These are phyloP conservation scores for Hypomontagnella submonticulosa DNA, from an alignment of 495 filamentous ascomycete species.

Conservation along the genomic window DNA sequence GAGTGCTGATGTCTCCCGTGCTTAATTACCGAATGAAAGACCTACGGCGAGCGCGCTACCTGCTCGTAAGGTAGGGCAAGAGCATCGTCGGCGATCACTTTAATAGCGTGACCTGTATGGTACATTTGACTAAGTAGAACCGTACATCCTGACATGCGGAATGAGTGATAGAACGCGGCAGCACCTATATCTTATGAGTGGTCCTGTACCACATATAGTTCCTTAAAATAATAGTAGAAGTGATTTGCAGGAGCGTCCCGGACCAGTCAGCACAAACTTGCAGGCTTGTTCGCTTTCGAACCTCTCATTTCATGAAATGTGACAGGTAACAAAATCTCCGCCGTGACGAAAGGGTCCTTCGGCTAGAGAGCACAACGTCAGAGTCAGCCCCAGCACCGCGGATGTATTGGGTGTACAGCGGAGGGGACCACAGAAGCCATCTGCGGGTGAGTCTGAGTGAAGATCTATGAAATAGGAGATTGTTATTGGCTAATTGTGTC, in stretches of 20 bases:
- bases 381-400: slow-evolving; percentile 8
- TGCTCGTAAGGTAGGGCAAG: not conserved
- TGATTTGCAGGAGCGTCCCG: slow-evolving; percentile 38
- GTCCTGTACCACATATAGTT: slow-evolving; percentile 41
- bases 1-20: not conserved
- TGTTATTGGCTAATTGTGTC: slow-evolving; percentile 1
- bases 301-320: slow-evolving; percentile 36
- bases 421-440: slow-evolving; percentile 3
- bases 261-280: slow-evolving; percentile 21
- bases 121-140: slow-evolving; percentile 34
- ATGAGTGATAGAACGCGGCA: slow-evolving; percentile 32
- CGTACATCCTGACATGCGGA: slow-evolving; percentile 34
- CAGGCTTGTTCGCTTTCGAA: slow-evolving; percentile 30
- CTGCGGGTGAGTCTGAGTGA: not conserved
- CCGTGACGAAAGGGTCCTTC: slow-evolving; percentile 28
- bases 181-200: slow-evolving; percentile 39
- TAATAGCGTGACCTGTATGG: slow-evolving; percentile 7
- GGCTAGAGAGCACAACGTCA: slow-evolving; percentile 29
- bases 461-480: not conserved
- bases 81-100: slow-evolving; percentile 35
- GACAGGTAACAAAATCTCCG: slow-evolving; percentile 42
- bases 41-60: not conserved
- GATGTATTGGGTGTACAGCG: slow-evolving; percentile 12
- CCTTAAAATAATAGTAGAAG: slow-evolving; percentile 31
- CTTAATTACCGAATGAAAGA: slow-evolving; percentile 1